phyloP scores from a whole-genome alignment of 2,329 filamentous ascomycete species.

The Teratosphaeria destructans region DNA sequence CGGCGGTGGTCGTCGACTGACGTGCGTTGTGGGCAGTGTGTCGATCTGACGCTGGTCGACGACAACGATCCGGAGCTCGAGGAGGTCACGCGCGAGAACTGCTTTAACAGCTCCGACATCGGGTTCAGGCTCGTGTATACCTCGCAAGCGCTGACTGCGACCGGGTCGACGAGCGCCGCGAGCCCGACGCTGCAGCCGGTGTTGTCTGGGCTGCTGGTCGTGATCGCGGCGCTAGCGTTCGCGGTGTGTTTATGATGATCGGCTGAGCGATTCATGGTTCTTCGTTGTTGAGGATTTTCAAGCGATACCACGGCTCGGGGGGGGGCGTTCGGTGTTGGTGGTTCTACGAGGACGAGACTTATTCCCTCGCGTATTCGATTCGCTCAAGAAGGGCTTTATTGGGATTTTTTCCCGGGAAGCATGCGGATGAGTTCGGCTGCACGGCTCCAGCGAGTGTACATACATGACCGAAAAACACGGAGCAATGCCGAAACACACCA shows the following conservation, averaged over 20 bases:
- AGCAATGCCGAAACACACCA: too few relatives aligned
- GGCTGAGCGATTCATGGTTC: not conserved
- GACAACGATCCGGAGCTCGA: constrained; percentile 54
- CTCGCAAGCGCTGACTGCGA: constrained; percentile 21
- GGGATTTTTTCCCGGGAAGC: too few relatives aligned
- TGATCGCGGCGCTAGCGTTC: not conserved
- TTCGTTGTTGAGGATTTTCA: not conserved
- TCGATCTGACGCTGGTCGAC: constrained; percentile 85
- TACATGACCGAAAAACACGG: not conserved
- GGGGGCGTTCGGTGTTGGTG: not conserved
- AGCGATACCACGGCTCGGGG: not conserved
- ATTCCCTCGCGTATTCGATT: not conserved
- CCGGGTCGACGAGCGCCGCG: constrained; percentile 1
- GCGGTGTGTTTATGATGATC: not conserved
- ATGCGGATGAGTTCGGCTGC: too few relatives aligned
- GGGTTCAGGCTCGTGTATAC: constrained; percentile 70
- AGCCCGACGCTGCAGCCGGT: not conserved
- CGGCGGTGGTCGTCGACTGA: not conserved
- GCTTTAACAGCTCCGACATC: constrained; percentile 74
- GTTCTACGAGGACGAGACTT: not conserved
- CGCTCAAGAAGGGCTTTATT: not conserved
- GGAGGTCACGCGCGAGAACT: constrained; percentile 70
- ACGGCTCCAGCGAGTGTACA: not conserved
- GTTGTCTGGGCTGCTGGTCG: not conserved
- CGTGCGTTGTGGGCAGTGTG: constrained; percentile 51